phyloP scores from a whole-genome alignment of 768 basidiomycete species.

The Boletus huronensis region DNA sequence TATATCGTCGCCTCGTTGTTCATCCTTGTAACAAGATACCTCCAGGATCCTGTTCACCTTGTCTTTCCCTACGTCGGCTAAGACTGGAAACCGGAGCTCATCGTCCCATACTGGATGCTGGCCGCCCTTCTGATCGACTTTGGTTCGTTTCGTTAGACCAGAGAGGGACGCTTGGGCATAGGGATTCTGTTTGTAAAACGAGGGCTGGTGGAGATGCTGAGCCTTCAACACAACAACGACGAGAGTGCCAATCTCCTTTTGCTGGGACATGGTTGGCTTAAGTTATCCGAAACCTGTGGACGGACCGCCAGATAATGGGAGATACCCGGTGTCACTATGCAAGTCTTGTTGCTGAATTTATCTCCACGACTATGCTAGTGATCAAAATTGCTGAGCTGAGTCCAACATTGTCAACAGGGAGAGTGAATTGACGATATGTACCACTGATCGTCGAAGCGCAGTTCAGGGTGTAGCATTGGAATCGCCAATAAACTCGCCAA shows the following conservation, averaged over 20 bases:
- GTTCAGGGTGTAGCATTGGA: not conserved
- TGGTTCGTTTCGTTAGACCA: constrained; percentile 64
- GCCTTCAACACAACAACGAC: constrained; percentile 85
- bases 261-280: constrained; percentile 23
- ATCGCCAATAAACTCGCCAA: too few relatives aligned
- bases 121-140: constrained; percentile 78
- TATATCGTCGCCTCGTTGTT: constrained; percentile 65
- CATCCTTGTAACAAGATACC: constrained; percentile 78
- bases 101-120: constrained; percentile 94
- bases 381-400: not conserved
- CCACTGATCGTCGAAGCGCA: not conserved
- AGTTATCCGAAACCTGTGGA: not conserved
- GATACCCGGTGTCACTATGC: too few relatives aligned
- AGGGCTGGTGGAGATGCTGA: constrained; percentile 77
- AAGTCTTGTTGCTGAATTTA: not conserved
- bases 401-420: too few relatives aligned
- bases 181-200: constrained; percentile 89
- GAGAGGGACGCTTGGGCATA: constrained; percentile 64
- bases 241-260: constrained; percentile 69
- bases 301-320: not conserved
- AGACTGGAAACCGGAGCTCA: constrained; percentile 75
- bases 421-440: not conserved
- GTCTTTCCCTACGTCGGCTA: constrained; percentile 53
- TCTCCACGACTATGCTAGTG: not conserved
- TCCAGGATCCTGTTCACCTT: constrained; percentile 52